Evolutionary conservation across 2,329 filamentous ascomycete species (phyloP).

Genomic region (Sordariomycetes sp.): DNA sequence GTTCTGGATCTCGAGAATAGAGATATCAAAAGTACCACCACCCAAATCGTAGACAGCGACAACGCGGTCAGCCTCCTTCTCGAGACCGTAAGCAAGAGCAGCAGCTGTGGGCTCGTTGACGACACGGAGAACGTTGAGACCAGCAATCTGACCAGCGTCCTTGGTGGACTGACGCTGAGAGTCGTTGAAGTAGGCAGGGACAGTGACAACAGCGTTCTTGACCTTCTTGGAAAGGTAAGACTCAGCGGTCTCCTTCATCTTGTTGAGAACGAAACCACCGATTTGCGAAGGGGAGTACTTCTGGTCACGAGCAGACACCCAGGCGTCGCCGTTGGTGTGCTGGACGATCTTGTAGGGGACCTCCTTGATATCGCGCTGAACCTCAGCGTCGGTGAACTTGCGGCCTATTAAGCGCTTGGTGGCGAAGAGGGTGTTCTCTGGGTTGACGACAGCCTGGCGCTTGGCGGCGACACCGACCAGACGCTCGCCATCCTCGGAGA

Average conservation of each 20-base stretch:
- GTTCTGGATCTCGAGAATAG: slow-evolving; percentile 92
- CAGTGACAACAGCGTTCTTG: slow-evolving; percentile 95
- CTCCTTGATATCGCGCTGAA: slow-evolving; percentile 94
- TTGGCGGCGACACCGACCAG: slow-evolving; percentile 96
- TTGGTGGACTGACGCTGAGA: slow-evolving; percentile 97
- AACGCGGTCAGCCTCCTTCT: slow-evolving; percentile 84
- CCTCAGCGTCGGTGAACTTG: slow-evolving; percentile 89
- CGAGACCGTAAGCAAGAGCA: slow-evolving; percentile 88
- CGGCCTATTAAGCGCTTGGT: slow-evolving; percentile 98
- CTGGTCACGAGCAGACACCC: slow-evolving; percentile 86
- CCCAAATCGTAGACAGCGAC: slow-evolving; percentile 97
- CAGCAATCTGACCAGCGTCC: slow-evolving; percentile 93
- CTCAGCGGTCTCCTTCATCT: slow-evolving; percentile 99
- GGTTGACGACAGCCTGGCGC: slow-evolving; percentile 96
- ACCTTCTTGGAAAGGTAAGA: slow-evolving; percentile 81
- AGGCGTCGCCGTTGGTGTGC: slow-evolving; percentile 92
- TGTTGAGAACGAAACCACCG: slow-evolving; percentile 89
- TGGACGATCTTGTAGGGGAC: slow-evolving; percentile 98
- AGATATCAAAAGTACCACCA: slow-evolving; percentile 99
- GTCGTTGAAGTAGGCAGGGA: slow-evolving; percentile 98
- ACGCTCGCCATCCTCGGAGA: slow-evolving; percentile 90
- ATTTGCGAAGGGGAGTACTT: slow-evolving; percentile 99
- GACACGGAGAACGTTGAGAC: slow-evolving; percentile 92
- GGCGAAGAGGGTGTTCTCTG: slow-evolving; percentile 95
- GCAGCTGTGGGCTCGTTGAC: slow-evolving; percentile 97